Evolutionary conservation across 2,329 filamentous ascomycete genomes (phyloP).

Genomic region (Phyllosticta ampelicida): DNA sequence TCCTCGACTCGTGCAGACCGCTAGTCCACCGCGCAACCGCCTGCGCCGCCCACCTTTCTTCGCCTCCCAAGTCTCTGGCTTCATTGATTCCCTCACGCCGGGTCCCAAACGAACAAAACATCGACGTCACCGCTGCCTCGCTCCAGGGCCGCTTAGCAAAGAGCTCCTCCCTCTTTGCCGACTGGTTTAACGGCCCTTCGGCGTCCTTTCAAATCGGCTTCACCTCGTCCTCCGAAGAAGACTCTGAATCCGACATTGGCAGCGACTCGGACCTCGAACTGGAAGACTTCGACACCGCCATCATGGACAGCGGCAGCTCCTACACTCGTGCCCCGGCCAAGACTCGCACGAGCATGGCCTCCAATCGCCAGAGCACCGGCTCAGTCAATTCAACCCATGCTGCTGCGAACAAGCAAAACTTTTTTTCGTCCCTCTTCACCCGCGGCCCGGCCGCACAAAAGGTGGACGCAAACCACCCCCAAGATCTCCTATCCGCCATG

Average conservation of each 20-base stretch:
- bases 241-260: constrained; percentile 16
- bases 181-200: constrained; percentile 44
- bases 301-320: background rate
- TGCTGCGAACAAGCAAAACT: background rate
- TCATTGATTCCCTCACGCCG: constrained; percentile 27
- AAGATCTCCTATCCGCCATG: constrained; percentile 45
- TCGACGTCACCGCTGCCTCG: constrained; percentile 11
- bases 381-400: constrained; percentile 6
- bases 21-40: constrained; percentile 23
- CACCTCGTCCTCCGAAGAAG: constrained; percentile 9
- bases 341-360: constrained; percentile 24
- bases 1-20: constrained; percentile 27
- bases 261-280: constrained; percentile 20
- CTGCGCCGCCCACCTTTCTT: constrained; percentile 20
- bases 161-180: constrained; percentile 25
- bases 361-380: constrained; percentile 25
- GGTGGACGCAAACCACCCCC: constrained; percentile 15
- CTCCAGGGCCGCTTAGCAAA: background rate
- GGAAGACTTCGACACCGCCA: constrained; percentile 10
- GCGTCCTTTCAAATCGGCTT: constrained; percentile 38
- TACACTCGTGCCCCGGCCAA: background rate
- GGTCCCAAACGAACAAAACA: constrained; percentile 1
- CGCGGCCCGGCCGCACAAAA: constrained; percentile 17
- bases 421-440: constrained; percentile 1
- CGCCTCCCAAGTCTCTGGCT: constrained; percentile 28